Base-by-base conservation (phyloP, 345 rosid genomes). In the Pugionium dolabratum region DNA sequence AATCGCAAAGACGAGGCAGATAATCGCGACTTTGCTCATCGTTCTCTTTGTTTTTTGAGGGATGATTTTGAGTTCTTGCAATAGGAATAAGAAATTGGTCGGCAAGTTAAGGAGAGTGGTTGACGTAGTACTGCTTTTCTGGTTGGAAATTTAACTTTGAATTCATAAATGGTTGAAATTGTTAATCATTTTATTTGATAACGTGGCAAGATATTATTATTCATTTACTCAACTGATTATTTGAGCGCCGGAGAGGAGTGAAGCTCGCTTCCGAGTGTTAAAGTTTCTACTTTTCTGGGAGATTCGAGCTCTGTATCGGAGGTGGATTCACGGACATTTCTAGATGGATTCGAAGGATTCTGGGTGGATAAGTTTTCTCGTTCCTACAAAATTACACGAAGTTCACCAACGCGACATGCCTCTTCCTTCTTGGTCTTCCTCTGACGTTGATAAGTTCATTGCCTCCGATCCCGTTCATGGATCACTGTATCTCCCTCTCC, bases 381-480 rank as follows among this genome's bases (percentile, higher is more conserved):
- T 76, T 80, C 61, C 79, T 84, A 2, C 84, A 86, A 1, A 76
- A 80, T 76, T 90, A 88, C 77, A 69, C 80, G 9, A 71, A 81
- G 52, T 85, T 86, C 82, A 60, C 80, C 75, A 62, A 40, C 86
- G 83, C 4, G 83, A 86, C 29, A 45, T 54, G 9, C 85, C 95
- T 32, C 88, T 85, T 42, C 91, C 94, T 44, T 70, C 86, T 34
- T 93, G 97, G 97, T 88, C 97, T 29, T 61, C 79, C 65, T 79
- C 94, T 35, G 99, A 93, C 64, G 89, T 90, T 41, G 79, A 86
- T 0, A 84, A 85, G 2, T 93, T 93, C 83, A 86, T 93, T 6
- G 91, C 91, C 49, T 80, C 95, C 42, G 99, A 93, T 85, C 89
- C 92, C 10, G 69, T 80, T 36, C 80, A 88, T 59, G 99, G 97